Evolutionary conservation across 331 rosid genomes (phyloP).

Genomic region (Spiraea crenata): DNA sequence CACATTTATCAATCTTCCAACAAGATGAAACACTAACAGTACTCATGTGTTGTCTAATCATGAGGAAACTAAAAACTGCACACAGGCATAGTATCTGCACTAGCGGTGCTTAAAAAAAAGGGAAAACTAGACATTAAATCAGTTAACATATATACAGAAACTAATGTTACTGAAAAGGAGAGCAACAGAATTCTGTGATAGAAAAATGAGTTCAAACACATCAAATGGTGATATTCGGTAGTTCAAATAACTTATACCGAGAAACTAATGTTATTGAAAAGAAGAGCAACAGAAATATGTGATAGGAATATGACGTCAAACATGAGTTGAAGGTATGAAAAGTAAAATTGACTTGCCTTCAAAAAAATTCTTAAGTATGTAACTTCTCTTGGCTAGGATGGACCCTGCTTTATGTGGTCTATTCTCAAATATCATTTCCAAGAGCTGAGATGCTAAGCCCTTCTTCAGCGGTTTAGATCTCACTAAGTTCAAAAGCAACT

Average conservation of each 20-base stretch:
- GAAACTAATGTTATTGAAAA: not conserved
- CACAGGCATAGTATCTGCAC: not conserved
- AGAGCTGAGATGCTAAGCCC: conserved; percentile 62
- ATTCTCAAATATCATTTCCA: conserved; percentile 62
- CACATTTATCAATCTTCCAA: conserved; percentile 13
- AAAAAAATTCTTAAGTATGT: conserved; percentile 56
- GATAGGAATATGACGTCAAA: not conserved
- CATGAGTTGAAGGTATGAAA: not conserved
- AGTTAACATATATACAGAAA: not conserved
- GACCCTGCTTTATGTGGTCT: conserved; percentile 53
- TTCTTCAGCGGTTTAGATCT: conserved; percentile 36
- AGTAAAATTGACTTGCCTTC: conserved; percentile 36
- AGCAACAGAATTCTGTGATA: not conserved
- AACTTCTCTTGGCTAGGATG: conserved; percentile 52
- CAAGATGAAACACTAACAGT: not conserved
- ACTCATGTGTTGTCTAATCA: not conserved
- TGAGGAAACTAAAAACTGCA: not conserved
- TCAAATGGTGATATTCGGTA: not conserved
- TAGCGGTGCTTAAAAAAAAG: not conserved
- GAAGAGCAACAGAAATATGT: not conserved
- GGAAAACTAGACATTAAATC: no score
- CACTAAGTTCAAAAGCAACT: conserved; percentile 50
- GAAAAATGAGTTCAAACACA: not conserved
- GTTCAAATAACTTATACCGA: not conserved
- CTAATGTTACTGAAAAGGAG: not conserved